These are phyloP conservation scores for Kwoniella shivajii DNA, from an alignment of 1,284 basidiomycete species.

Conservation along the genomic window DNA sequence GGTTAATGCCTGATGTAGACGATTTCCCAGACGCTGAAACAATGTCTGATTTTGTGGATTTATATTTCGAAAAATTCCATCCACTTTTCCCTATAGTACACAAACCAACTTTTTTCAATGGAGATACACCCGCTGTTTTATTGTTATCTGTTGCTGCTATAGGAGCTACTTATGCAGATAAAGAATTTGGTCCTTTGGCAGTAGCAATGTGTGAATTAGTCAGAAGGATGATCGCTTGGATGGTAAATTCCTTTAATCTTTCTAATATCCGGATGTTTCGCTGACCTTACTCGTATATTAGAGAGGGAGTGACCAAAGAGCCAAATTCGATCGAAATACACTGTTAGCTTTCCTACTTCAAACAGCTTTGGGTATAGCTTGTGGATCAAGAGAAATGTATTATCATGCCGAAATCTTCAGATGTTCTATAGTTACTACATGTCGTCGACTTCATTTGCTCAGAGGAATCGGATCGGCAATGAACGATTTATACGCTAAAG, in stretches of 20 bases:
- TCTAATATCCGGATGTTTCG: conserved; percentile 1
- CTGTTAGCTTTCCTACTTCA: conserved; percentile 34
- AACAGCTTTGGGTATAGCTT: conserved; percentile 32
- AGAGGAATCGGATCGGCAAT: conserved; percentile 23
- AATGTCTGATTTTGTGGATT: conserved; percentile 38
- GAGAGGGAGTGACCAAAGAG: conserved; percentile 42
- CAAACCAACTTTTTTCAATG: conserved; percentile 31
- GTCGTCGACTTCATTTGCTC: conserved; percentile 32
- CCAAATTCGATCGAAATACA: conserved; percentile 36
- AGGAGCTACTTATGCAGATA: conserved; percentile 39
- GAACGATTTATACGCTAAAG: conserved; percentile 19
- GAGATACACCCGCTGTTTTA: conserved; percentile 38
- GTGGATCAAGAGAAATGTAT: conserved; percentile 42
- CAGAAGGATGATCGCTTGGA: conserved; percentile 37
- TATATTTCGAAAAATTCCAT: conserved; percentile 49
- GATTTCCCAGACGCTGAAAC: conserved; percentile 42
- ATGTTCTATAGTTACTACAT: conserved; percentile 36
- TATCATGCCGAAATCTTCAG: conserved; percentile 42
- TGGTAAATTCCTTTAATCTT: conserved; percentile 23
- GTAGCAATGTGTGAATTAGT: conserved; percentile 41
- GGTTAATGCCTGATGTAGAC: conserved; percentile 38
- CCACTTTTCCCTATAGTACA: conserved; percentile 44
- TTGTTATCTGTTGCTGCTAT: conserved; percentile 37
- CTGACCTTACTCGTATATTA: conserved; percentile 1
- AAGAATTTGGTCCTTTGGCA: conserved; percentile 34